Evolutionary conservation across 148 eudicot genomes (phyloP), one percentile per base, ranked within the genome.

Genomic region (Rhododendron ferrugineum): DNA sequence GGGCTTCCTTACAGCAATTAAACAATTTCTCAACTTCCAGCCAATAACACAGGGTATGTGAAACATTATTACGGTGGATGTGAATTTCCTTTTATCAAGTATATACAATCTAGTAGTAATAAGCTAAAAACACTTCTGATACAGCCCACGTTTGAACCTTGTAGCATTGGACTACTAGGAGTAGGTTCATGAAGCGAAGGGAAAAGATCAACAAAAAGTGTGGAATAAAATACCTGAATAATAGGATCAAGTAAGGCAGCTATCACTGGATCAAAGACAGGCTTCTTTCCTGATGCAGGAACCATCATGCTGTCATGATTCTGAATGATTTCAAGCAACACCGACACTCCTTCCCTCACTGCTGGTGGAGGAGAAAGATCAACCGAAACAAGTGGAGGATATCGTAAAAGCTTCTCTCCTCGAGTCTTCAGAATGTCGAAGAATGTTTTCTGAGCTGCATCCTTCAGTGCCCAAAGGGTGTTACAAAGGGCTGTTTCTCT

Each of bases 341-440:
- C 74, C 30, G 95, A 92, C 77, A 95, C 98, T 79, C 98, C 99
- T 90, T 97, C 99, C 88, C 93, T 91, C 77, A 97, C 92, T 70
- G 98, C 96, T 2, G 92, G 93, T 75, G 99, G 98, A 22, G 99
- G 98, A 77, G 99, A 91, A 90, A 95, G 98, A 89, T 97, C 99
- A 84, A 91, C 96, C 54, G 98, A 86, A 88, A 97, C 98, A 88
- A 95, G 92, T 37, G 98, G 95, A 86, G 98, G 98, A 89, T 97
- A 97, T 11, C 99, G 90, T 73, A 97, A 85, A 87, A 97, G 94
- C 90, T 97, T 97, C 89, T 97, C 99, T 83, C 99, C 99, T 83
- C 99, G 91, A 85, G 92, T 88, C 89, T 94, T 97, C 83, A 97
- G 83, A 85, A 95, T 94, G 87, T 94, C 98, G 50, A 95, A 97